phyloP scores from a whole-genome alignment of 2,329 filamentous ascomycete genomes.

The Pseudogymnoascus sp. region DNA sequence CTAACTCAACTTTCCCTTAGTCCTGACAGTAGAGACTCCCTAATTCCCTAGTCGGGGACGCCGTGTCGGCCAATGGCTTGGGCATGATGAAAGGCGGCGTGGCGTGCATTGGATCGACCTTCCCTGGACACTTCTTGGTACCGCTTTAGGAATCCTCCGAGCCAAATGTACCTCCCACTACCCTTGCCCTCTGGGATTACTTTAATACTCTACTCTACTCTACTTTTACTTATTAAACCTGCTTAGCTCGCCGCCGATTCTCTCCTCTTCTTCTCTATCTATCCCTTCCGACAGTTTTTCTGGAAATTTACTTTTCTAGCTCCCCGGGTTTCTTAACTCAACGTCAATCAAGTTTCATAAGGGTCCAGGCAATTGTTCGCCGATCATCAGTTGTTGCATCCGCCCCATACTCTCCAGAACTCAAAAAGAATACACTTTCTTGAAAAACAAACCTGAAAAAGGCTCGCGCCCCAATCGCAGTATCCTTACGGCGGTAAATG shows the following conservation, averaged over 20 bases:
- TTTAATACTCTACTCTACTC: not conserved
- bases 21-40: not conserved
- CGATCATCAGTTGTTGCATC: not conserved
- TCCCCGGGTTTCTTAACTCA: not conserved
- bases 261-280: not conserved
- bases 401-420: not conserved
- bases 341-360: not conserved
- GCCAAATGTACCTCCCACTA: not conserved
- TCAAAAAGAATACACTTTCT: not conserved
- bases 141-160: not conserved
- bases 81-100: not conserved
- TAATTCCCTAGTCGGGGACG: not conserved
- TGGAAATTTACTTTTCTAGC: not conserved
- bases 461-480: not conserved
- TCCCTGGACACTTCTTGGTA: not conserved
- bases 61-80: not conserved
- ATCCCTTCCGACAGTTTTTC: not conserved
- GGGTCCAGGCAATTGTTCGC: not conserved
- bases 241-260: not conserved
- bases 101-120: slow-evolving; percentile 1
- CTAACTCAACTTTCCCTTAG: not conserved
- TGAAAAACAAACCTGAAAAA: not conserved
- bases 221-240: not conserved
- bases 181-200: not conserved
- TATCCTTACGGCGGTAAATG: slow-evolving; percentile 1